Evolutionary conservation across 1,284 basidiomycete species (phyloP).

Genomic region (Ceratobasidium sp.): DNA sequence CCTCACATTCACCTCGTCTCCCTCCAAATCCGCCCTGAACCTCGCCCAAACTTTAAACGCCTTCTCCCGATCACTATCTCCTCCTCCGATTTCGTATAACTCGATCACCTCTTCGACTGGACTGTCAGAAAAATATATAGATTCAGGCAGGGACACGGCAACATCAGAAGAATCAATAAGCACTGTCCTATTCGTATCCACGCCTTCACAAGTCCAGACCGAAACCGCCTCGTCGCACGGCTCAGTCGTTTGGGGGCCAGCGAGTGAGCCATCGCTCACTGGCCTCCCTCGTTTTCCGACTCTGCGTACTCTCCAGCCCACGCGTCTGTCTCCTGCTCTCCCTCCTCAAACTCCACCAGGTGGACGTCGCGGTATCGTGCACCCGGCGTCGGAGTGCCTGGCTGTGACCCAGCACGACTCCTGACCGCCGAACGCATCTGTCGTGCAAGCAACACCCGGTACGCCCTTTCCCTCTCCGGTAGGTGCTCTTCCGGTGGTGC

Average conservation of each 20-base stretch:
- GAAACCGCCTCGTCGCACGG: neutral
- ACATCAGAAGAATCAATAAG: neutral
- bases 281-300: conserved; percentile 5
- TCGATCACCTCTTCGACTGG: neutral
- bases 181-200: neutral
- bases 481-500: neutral
- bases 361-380: neutral
- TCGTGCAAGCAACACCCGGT: neutral
- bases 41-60: conserved; percentile 5
- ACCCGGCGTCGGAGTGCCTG: neutral
- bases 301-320: neutral
- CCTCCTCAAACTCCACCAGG: neutral
- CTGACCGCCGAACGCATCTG: neutral
- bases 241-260: conserved; percentile 2
- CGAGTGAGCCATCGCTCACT: conserved; percentile 11
- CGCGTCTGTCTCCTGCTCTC: neutral
- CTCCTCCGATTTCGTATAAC: neutral
- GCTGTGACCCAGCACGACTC: neutral
- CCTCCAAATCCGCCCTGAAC: neutral
- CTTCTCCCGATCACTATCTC: neutral
- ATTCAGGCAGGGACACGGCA: neutral
- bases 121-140: neutral
- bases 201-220: neutral
- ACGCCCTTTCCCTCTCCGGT: neutral
- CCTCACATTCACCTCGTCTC: neutral